phyloP scores from a whole-genome alignment of 768 basidiomycete genomes.

The Gymnopilus junonius region DNA sequence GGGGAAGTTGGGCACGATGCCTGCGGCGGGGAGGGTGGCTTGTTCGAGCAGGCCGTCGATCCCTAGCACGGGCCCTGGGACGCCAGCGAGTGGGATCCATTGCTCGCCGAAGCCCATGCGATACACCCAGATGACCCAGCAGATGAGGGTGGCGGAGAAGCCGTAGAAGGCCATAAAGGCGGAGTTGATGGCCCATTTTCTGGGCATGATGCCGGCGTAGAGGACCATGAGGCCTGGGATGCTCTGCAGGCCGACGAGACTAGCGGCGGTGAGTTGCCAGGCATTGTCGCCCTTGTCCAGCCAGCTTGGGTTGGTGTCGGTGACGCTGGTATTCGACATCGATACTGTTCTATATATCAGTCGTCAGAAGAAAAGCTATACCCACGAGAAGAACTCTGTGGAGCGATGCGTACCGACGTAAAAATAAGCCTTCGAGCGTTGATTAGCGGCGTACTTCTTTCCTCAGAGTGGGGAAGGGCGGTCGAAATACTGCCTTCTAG shows the following conservation, averaged over 20 bases:
- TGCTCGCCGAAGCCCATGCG: background rate
- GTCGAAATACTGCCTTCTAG: background rate
- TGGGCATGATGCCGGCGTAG: background rate
- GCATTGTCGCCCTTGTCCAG: conserved; percentile 1
- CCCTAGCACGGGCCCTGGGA: background rate
- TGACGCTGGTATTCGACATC: background rate
- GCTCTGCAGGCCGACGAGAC: background rate
- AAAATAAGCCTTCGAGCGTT: background rate
- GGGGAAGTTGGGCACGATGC: background rate
- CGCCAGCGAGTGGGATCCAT: background rate
- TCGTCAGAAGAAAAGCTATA: background rate
- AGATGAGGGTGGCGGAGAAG: background rate
- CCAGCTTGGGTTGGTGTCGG: background rate
- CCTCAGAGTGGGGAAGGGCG: background rate
- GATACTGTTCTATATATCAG: background rate
- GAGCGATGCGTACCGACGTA: background rate
- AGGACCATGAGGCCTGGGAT: background rate
- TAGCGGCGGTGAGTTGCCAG: background rate
- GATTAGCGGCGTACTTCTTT: conserved; percentile 2
- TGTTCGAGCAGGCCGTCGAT: background rate
- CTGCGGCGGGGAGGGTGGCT: background rate
- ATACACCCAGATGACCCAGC: conserved; percentile 1
- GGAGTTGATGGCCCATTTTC: background rate
- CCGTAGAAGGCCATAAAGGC: background rate
- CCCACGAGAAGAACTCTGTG: background rate